Percentiles rank a stretch among this genome's conserved stretches.
Conservation (phyloP, 2,329 filamentous ascomycete species). For the Aureobasidium leucospermi region DNA sequence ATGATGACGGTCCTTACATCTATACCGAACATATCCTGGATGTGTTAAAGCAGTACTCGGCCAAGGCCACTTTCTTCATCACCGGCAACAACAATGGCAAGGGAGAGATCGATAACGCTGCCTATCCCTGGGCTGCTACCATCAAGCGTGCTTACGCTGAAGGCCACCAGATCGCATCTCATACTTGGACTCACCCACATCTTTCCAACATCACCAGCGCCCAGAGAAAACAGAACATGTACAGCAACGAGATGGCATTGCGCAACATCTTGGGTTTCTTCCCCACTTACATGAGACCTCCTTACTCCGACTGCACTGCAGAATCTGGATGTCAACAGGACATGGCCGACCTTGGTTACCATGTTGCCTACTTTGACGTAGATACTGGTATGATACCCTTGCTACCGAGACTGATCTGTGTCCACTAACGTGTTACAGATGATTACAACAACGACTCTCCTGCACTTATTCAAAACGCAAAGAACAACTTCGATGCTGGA, state of each 20-base stretch:
- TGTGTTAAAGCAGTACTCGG: constrained; percentile 56
- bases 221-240: constrained; percentile 42
- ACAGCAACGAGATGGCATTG: constrained; percentile 49
- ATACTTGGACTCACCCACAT: constrained; percentile 49
- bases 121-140: constrained; percentile 39
- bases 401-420: background rate
- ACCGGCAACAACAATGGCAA: constrained; percentile 56
- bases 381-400: constrained; percentile 40
- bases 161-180: constrained; percentile 55
- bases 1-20: constrained; percentile 76
- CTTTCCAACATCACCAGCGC: constrained; percentile 37
- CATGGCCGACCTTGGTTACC: constrained; percentile 46
- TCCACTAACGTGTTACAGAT: background rate
- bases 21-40: constrained; percentile 64
- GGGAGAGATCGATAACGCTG: constrained; percentile 47
- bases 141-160: constrained; percentile 49
- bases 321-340: constrained; percentile 32
- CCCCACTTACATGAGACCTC: constrained; percentile 48
- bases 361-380: constrained; percentile 54
- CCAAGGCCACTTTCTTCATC: constrained; percentile 78
- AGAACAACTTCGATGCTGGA: constrained; percentile 45
- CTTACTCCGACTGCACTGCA: constrained; percentile 41
- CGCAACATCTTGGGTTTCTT: constrained; percentile 49
- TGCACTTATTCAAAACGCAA: constrained; percentile 43
- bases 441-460: constrained; percentile 52